Conservation (phyloP, 768 basidiomycete species). For the Solioccasus polychromus region DNA sequence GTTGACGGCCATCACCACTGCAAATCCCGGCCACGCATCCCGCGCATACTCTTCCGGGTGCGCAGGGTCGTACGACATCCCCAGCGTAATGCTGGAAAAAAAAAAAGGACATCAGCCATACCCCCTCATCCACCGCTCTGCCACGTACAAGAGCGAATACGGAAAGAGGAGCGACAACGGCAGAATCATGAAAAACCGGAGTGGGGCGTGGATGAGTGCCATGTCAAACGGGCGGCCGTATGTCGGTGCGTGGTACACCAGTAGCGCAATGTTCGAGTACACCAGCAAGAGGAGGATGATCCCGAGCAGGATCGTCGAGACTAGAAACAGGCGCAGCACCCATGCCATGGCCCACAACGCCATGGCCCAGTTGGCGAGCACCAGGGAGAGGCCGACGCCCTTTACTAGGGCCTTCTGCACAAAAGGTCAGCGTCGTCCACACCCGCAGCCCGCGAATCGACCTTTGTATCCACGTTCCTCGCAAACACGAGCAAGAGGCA, state of each 20-base stretch:
- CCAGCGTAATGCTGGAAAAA: constrained; percentile 59
- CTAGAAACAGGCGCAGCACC: constrained; percentile 76
- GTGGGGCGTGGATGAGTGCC: constrained; percentile 82
- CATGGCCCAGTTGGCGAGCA: constrained; percentile 77
- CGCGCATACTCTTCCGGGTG: constrained; percentile 52
- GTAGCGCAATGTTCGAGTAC: constrained; percentile 76
- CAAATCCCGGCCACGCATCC: constrained; percentile 73
- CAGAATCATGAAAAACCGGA: constrained; percentile 68
- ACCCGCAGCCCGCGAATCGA: constrained; percentile 14
- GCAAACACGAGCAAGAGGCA: constrained; percentile 74
- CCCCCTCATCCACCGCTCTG: background rate
- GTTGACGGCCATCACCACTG: constrained; percentile 64
- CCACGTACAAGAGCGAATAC: constrained; percentile 52
- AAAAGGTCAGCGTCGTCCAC: background rate
- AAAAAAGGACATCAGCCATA: background rate
- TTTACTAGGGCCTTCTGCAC: constrained; percentile 61
- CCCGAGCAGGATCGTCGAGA: constrained; percentile 71
- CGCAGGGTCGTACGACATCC: constrained; percentile 52
- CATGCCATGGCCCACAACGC: constrained; percentile 78
- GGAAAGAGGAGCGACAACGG: constrained; percentile 44
- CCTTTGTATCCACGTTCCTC: constrained; percentile 79
- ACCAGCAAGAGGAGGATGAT: constrained; percentile 66
- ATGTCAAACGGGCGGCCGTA: constrained; percentile 67
- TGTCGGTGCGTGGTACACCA: constrained; percentile 67
- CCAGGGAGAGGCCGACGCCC: constrained; percentile 77